Base-by-base conservation (phyloP, 2,329 filamentous ascomycete genomes). In the Didymella lethalis region DNA sequence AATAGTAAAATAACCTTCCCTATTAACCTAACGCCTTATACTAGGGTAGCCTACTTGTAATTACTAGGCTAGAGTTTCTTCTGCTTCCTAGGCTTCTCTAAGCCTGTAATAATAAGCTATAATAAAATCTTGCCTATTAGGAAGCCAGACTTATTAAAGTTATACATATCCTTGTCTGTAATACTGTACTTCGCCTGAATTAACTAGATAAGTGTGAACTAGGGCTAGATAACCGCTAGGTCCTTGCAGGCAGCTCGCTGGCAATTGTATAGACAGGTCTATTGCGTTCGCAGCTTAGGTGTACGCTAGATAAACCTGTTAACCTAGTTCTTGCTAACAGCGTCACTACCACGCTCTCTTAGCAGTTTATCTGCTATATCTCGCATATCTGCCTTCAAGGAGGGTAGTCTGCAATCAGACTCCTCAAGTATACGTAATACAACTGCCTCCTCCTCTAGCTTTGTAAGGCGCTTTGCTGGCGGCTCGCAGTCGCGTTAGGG, bases 81-180 rank as follows among this genome's bases (percentile, higher is more conserved):
- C 43, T 41, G 62, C 45, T 54, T 59, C 36, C 56, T 38, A 50
- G 45, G 44, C 44, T 63, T 59, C 44, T 74, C 59, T 41, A 62
- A 55, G 29, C 55, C 49, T 60, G 63, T 75, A 45, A 76, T 54
- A 43, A 76, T 67, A 45, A 71, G 68, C 8, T 53, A 18, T 14
- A 57, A 48, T 2, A 16, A 52, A 49, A 74, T 75, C 18, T 71
- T 58, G 48, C 71, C 72, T 41, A 77, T 75, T 32, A 71, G 59
- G 64, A 75, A 76, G 52, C 73, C 67, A 23, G 20, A 23, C 3
- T 23, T 3, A 3, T 23, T 3, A 3, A 23, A 23, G 20, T 23
- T 23, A 3, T 23, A 23, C 20, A 23, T 23, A 23, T 23, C 20
- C 20, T 23, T 3, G 20, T 23, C 20, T 23, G 3, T 23, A 23